Conservation (phyloP, 1,139 yeast genomes). For the Zygotorulaspora mrakii region DNA sequence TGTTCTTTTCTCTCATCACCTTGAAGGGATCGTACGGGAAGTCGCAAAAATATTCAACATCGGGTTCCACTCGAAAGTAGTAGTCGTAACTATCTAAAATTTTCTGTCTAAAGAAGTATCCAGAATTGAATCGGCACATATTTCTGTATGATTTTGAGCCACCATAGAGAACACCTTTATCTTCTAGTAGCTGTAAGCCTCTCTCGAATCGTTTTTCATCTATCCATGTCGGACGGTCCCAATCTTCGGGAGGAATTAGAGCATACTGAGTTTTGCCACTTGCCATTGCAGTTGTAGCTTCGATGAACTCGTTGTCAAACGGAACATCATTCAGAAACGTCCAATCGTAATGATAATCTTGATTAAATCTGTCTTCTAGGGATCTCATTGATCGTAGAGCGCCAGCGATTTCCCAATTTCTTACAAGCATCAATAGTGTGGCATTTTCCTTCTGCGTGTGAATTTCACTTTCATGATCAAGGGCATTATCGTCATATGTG, state of each 20-base stretch:
- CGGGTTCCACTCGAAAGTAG: slow-evolving; percentile 94
- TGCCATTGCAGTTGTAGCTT: slow-evolving; percentile 69
- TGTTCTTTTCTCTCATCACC: slow-evolving; percentile 64
- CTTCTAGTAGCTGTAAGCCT: slow-evolving; percentile 52
- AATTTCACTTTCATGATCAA: slow-evolving; percentile 30
- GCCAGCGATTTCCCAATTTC: slow-evolving; percentile 59
- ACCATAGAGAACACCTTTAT: slow-evolving; percentile 69
- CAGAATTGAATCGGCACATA: slow-evolving; percentile 81
- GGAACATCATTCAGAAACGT: slow-evolving; percentile 81
- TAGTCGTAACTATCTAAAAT: slow-evolving; percentile 65
- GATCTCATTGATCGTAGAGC: slow-evolving; percentile 64
- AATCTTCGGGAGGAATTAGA: slow-evolving; percentile 56
- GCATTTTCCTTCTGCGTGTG: slow-evolving; percentile 48
- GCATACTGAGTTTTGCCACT: slow-evolving; percentile 73
- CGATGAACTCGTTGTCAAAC: slow-evolving; percentile 63
- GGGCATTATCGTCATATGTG: slow-evolving; percentile 47
- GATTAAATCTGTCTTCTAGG: slow-evolving; percentile 66
- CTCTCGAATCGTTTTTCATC: slow-evolving; percentile 41
- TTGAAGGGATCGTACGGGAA: slow-evolving; percentile 78
- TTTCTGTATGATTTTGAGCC: slow-evolving; percentile 72
- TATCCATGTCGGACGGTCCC: slow-evolving; percentile 64
- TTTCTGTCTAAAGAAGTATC: slow-evolving; percentile 73
- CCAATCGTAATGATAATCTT: slow-evolving; percentile 75
- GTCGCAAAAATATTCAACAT: slow-evolving; percentile 81
- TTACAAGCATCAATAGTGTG: slow-evolving; percentile 66